Conservation (phyloP, 306 rosid species). For the Parietaria judaica region DNA sequence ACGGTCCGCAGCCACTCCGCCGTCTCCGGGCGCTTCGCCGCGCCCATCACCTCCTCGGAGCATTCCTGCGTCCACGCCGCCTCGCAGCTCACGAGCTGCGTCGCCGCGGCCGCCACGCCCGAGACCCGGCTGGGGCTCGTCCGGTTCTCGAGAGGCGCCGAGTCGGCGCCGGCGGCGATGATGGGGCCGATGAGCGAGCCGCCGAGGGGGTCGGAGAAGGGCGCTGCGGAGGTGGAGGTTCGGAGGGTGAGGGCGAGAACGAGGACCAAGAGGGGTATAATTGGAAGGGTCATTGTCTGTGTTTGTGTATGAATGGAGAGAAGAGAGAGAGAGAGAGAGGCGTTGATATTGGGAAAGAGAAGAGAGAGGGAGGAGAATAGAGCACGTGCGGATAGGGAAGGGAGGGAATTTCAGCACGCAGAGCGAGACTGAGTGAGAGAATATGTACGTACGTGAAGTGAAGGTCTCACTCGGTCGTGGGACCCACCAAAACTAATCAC, state of each 20-base stretch:
- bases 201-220: conserved; percentile 20
- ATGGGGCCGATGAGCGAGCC: conserved; percentile 19
- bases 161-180: conserved; percentile 15
- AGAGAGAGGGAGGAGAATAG: background rate
- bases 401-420: conserved; percentile 28
- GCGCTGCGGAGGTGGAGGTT: background rate
- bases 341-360: conserved; percentile 1
- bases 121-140: conserved; percentile 6
- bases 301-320: background rate
- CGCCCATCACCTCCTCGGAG: conserved; percentile 52
- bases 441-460: background rate
- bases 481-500: background rate
- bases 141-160: conserved; percentile 23
- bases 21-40: conserved; percentile 55
- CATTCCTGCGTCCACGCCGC: conserved; percentile 61
- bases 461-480: no score
- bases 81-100: background rate
- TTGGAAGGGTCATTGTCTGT: conserved; percentile 26
- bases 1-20: conserved; percentile 53
- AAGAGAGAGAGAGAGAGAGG: background rate
- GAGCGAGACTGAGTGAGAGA: conserved; percentile 18
- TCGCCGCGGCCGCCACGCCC: background rate
- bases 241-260: background rate
- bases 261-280: background rate
- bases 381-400: conserved; percentile 15